A percentile compares a stretch with the other conserved stretches of the same genome.
Evolutionary conservation across 225 moss, liverwort and hornwort species (phyloP).

Genomic region (Physcomitrium patens): DNA sequence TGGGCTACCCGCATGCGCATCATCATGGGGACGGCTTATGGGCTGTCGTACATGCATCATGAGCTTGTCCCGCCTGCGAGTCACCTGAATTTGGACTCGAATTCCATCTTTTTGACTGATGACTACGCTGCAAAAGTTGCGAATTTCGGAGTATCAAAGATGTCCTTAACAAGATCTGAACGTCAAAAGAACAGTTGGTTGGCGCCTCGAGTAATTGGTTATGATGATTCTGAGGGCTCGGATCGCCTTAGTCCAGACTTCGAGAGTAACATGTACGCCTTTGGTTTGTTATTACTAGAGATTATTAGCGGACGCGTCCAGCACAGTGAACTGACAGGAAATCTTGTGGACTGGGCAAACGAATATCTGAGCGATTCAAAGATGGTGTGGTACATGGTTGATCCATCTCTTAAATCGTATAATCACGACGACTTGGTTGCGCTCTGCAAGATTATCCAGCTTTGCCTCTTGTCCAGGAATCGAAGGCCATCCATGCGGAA

Average conservation of each 20-base stretch:
- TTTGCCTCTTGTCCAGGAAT: constrained; percentile 63
- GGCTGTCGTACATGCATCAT: constrained; percentile 86
- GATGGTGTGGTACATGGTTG: constrained; percentile 98
- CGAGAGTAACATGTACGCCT: constrained; percentile 77
- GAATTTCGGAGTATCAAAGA: constrained; percentile 63
- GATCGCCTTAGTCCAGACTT: constrained; percentile 63
- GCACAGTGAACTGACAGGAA: constrained; percentile 56
- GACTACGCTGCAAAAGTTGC: constrained; percentile 74
- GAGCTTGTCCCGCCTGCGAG: constrained; percentile 74
- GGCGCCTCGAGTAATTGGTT: constrained; percentile 35
- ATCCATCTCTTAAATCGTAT: constrained; percentile 80
- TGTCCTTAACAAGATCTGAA: constrained; percentile 16
- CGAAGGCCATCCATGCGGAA: constrained; percentile 88
- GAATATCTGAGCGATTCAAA: constrained; percentile 86
- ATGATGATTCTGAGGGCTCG: constrained; percentile 56
- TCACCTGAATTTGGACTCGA: constrained; percentile 73
- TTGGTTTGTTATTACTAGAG: constrained; percentile 83
- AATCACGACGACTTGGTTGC: constrained; percentile 89
- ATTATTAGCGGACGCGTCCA: constrained; percentile 67
- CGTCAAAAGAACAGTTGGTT: constrained; percentile 41
- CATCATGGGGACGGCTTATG: constrained; percentile 81
- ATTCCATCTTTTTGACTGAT: constrained; percentile 74
- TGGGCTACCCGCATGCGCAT: constrained; percentile 85
- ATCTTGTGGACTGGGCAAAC: constrained; percentile 77
- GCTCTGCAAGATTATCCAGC: constrained; percentile 68